These are phyloP conservation scores for Lasiosphaeria hispida DNA, from an alignment of 495 filamentous ascomycete species.

Conservation along the genomic window DNA sequence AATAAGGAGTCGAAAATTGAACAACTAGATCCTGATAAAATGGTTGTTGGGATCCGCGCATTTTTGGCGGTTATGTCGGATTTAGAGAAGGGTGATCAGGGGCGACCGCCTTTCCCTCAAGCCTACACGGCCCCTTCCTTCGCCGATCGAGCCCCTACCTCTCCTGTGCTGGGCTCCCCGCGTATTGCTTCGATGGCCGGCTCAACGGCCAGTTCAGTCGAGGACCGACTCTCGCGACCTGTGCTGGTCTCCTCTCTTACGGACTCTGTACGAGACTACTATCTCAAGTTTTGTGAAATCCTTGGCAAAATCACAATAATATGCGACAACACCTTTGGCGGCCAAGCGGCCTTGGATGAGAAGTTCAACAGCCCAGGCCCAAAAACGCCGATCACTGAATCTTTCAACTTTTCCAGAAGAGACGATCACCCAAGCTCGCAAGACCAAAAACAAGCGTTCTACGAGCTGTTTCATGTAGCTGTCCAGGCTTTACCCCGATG, in stretches of 20 bases:
- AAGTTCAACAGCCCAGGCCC: constrained; percentile 83
- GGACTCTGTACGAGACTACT: constrained; percentile 77
- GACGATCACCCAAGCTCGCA: constrained; percentile 72
- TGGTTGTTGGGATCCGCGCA: constrained; percentile 91
- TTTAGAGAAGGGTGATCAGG: constrained; percentile 78
- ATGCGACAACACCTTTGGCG: constrained; percentile 94
- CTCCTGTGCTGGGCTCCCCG: constrained; percentile 51
- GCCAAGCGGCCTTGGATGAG: constrained; percentile 91
- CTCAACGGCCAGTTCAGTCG: constrained; percentile 32
- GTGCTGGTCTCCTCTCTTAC: constrained; percentile 70
- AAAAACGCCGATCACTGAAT: constrained; percentile 90
- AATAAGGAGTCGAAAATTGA: constrained; percentile 83
- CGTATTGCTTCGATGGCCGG: constrained; percentile 27
- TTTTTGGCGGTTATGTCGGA: constrained; percentile 92
- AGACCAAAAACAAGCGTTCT: constrained; percentile 92
- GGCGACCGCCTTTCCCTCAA: constrained; percentile 78
- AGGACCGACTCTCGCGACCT: constrained; percentile 66
- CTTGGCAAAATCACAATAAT: constrained; percentile 92
- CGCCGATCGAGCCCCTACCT: constrained; percentile 49
- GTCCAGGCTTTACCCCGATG: constrained; percentile 93
- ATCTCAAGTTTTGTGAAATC: constrained; percentile 88
- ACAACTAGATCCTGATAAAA: constrained; percentile 91
- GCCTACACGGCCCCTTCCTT: constrained; percentile 44
- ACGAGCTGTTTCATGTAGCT: constrained; percentile 91
- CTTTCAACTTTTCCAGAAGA: constrained; percentile 80